phyloP scores from a whole-genome alignment of 2,329 filamentous ascomycete species.

The Aspergillus japonicus region DNA sequence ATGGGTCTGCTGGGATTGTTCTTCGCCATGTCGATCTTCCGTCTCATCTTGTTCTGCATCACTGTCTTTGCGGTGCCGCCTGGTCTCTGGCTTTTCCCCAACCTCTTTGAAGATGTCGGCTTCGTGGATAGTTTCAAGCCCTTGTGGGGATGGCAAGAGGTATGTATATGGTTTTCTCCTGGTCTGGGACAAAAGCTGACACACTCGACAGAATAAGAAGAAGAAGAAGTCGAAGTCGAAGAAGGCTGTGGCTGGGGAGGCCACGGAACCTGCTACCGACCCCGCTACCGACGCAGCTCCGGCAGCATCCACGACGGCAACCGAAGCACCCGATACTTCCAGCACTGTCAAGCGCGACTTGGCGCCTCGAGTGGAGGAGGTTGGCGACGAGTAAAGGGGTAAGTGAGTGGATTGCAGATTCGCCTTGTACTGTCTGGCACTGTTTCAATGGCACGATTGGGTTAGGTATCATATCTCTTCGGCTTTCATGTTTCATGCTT shows the following conservation, averaged over 20 bases:
- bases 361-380: constrained; percentile 48
- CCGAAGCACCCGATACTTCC: constrained; percentile 35
- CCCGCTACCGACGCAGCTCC: constrained; percentile 19
- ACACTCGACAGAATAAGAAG: constrained; percentile 35
- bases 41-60: constrained; percentile 87
- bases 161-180: constrained; percentile 42
- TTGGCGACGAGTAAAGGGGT: constrained; percentile 34
- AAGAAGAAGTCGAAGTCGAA: constrained; percentile 42
- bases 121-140: constrained; percentile 97
- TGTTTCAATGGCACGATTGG: neutral
- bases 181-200: constrained; percentile 1
- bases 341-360: constrained; percentile 40
- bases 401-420: constrained; percentile 1
- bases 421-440: neutral
- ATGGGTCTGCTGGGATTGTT: constrained; percentile 86
- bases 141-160: constrained; percentile 97
- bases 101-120: constrained; percentile 96
- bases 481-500: neutral
- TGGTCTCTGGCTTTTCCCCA: constrained; percentile 97
- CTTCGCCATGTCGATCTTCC: constrained; percentile 97
- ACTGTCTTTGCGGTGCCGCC: constrained; percentile 83
- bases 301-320: constrained; percentile 37
- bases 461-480: neutral
- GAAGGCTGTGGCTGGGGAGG: constrained; percentile 19
- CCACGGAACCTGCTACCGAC: constrained; percentile 7